Evolutionary conservation across 2,329 filamentous ascomycete species (phyloP).

Genomic region (Rhexocercosporidium sp.): DNA sequence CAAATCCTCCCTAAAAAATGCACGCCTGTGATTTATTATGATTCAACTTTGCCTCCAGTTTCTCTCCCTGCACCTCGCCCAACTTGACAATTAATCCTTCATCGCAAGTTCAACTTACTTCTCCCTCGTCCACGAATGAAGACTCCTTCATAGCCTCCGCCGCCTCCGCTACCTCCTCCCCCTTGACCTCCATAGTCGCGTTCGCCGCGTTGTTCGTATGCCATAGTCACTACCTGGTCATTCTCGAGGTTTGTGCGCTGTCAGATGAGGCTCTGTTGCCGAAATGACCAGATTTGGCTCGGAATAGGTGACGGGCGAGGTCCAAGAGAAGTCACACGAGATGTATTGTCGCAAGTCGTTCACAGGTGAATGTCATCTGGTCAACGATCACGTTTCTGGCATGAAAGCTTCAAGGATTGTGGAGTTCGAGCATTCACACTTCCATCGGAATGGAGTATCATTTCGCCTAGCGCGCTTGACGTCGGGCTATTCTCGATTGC

Average conservation of each 20-base stretch:
- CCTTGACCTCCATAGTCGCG: conserved; percentile 41
- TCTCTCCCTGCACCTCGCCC: background rate
- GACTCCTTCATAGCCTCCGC: conserved; percentile 31
- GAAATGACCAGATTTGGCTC: conserved; percentile 17
- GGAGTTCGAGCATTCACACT: background rate
- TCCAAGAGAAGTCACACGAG: conserved; percentile 21
- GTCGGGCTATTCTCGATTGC: background rate
- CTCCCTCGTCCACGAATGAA: conserved; percentile 40
- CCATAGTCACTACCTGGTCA: conserved; percentile 39
- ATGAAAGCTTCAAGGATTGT: conserved; percentile 12
- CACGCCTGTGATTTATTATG: background rate
- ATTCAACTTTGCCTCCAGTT: background rate
- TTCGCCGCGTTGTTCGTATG: conserved; percentile 41
- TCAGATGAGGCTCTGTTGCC: conserved; percentile 17
- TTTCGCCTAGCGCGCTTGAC: conserved; percentile 10
- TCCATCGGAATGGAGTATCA: background rate
- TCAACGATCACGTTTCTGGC: conserved; percentile 28
- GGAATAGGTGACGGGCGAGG: conserved; percentile 10
- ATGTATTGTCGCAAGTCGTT: conserved; percentile 6
- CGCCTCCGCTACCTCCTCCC: conserved; percentile 27
- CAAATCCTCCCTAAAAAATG: background rate
- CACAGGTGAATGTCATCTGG: conserved; percentile 12
- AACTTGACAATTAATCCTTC: background rate
- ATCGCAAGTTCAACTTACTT: conserved; percentile 36
- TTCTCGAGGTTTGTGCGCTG: conserved; percentile 25